Evolutionary conservation across 2,329 filamentous ascomycete species (phyloP), one percentile per base, ranked within the genome.

Genomic region (Stylonectria norvegica): DNA sequence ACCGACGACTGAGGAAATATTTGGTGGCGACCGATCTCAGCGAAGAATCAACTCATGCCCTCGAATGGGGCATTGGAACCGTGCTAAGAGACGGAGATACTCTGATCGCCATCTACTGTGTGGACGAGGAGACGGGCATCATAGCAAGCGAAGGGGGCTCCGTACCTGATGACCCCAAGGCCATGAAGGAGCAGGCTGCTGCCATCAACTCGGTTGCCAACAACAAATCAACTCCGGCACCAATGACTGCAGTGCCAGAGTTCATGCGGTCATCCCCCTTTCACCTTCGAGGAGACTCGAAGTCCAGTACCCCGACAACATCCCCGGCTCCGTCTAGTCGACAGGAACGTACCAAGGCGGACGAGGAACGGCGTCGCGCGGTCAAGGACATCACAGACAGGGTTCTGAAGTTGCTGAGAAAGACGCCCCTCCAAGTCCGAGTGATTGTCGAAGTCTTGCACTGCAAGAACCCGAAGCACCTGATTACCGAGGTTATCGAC

Each of bases 401-500:
- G 22, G 88, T 95, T 38, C 78, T 93, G n/a, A 86, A 84, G 50
- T 70, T 97, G 32, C 68, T 98, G 44, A 79, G 91, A 45, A 95
- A 95, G 73, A 98, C 93, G 1, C 81, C 86, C 49, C 72, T 98
- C 43, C 91, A 98, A 63, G 90, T 96, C 34, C 82, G 89, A 42
- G 86, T 96, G 34, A 89, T 95, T 36, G 85, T 98, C 22, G 93
- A 98, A 66, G 91, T 97, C 19, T 85, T 98, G 52, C 93, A 97
- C 67, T 97, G 93, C 82, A 97, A 96, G 74, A 96, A 87, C 58
- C 89, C 93, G 4, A 91, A 93, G 64, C 90, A 96, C 63, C 77
- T 97, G 70, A 89, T 98, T 49, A 95, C 89, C 1, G 93, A 97
- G 70, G 89, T 96, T 68, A 97, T 98, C 64, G 93, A 98, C 63